Conservation (phyloP, 306 rosid genomes). For the Acacia acuminata region DNA sequence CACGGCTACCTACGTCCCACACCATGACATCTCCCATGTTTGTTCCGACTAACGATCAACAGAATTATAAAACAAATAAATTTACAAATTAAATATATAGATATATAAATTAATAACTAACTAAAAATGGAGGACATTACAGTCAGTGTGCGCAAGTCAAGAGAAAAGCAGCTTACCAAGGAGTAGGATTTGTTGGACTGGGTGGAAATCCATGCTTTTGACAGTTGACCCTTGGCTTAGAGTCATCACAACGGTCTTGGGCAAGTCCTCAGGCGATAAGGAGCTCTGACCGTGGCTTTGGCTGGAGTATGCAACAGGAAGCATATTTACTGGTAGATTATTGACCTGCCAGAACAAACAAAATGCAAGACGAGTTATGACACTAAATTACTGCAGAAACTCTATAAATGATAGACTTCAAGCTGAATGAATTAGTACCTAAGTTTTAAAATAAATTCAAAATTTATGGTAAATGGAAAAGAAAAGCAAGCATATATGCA, state of each 20-base stretch:
- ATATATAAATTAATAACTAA: conserved; percentile 10
- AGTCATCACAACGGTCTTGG: conserved; percentile 75
- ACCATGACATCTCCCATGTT: conserved; percentile 87
- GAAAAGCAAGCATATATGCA: conserved; percentile 17
- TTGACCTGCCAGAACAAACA: conserved; percentile 61
- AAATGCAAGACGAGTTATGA: conserved; percentile 30
- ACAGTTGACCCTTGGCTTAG: conserved; percentile 73
- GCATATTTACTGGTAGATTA: conserved; percentile 82
- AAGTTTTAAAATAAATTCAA: background rate
- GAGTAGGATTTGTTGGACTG: conserved; percentile 84
- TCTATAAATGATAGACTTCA: conserved; percentile 9
- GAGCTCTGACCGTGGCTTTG: conserved; percentile 95
- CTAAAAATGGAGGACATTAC: conserved; percentile 23
- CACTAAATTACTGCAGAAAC: conserved; percentile 20
- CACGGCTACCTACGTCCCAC: conserved; percentile 83
- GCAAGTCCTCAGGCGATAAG: conserved; percentile 89
- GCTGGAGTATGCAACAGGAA: conserved; percentile 66
- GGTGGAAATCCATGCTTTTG: conserved; percentile 97
- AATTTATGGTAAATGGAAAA: conserved; percentile 1
- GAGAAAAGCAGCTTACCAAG: conserved; percentile 64
- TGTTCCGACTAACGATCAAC: conserved; percentile 79
- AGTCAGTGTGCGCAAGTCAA: conserved; percentile 2
- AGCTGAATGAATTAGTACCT: background rate
- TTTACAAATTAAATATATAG: background rate
- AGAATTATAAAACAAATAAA: conserved; percentile 12